Evolutionary conservation across 2,329 filamentous ascomycete species (phyloP), one percentile per base, ranked within the genome.

Genomic region (Orbilia ellipsospora): DNA sequence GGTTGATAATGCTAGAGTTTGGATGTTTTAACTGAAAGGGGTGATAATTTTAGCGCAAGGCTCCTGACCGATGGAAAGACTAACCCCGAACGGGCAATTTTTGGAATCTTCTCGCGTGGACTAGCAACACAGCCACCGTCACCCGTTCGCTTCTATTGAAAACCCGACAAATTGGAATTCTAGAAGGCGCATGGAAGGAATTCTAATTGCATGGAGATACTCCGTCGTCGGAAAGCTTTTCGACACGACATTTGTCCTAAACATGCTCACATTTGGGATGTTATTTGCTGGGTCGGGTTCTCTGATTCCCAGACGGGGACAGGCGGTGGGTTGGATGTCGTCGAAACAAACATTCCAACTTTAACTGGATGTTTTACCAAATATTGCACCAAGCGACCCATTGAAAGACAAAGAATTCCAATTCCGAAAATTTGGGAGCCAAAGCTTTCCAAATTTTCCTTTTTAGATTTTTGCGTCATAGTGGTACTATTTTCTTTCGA

Each of bases 71-170:
- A 48, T 23, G 42, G 16, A 18, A 65, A 2, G n/a, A 52, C 69
- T 73, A 73, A 26, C 5, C 69, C 56, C 12, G 23, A 62, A 62
- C 1, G 42, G 69, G 69, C 23, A 56, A 66, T 61, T 62, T 62
- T 62, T 66, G 36, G 69, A 61, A 50, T 31, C 62, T 44, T 73
- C 42, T 61, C 69, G 69, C 54, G 20, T 73, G 23, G 56, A 66
- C 52, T 13, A 51, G 54, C 26, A 55, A 57, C 69, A 62, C 69
- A 73, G 69, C 69, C 69, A 73, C 69, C 10, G 18, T 44, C 20
- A 45, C 50, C 50, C 36, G 62, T 28, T 67, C 52, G 51, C 42
- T 70, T 59, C 15, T 26, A 12, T 40, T 50, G 20, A 48, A 48
- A 50, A 65, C 31, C 50, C 26, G n/a, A 61, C 31, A 54, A 45